A percentile compares a stretch with the other conserved stretches of the same genome.
Evolutionary conservation across 495 filamentous ascomycete species (phyloP).

Genomic region (Bryoglossum gracile): DNA sequence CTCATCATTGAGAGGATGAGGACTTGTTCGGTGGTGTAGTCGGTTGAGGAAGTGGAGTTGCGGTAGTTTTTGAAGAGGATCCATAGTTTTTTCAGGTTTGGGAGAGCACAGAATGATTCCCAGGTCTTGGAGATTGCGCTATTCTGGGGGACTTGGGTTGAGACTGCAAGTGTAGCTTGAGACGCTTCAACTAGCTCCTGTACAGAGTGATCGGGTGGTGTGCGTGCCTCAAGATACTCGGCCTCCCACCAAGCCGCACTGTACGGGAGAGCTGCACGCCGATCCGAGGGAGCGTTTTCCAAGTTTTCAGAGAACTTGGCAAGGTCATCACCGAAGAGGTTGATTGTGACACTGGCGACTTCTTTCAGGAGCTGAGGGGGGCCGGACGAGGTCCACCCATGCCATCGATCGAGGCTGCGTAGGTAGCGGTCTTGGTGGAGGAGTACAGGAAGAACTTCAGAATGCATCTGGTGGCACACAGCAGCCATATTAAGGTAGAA

Average conservation of each 20-base stretch:
- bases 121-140: background rate
- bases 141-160: background rate
- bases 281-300: too few species aligned
- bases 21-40: background rate
- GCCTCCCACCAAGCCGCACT: too few species aligned
- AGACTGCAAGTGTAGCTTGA: background rate
- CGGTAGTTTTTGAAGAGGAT: background rate
- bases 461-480: background rate
- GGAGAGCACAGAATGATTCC: background rate
- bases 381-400: background rate
- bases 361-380: too few species aligned
- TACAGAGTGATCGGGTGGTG: too few species aligned
- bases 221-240: too few species aligned
- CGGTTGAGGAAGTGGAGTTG: background rate
- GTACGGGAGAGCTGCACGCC: too few species aligned
- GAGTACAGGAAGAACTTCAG: background rate
- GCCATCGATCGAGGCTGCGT: background rate
- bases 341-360: too few species aligned
- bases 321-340: too few species aligned
- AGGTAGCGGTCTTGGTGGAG: background rate
- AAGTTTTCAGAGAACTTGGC: too few species aligned
- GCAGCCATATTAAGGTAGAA: background rate
- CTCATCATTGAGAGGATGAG: background rate
- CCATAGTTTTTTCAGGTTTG: background rate
- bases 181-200: background rate